Evolutionary conservation across 2,329 filamentous ascomycete genomes (phyloP).

Genomic region (Clonostachys rhizophaga): DNA sequence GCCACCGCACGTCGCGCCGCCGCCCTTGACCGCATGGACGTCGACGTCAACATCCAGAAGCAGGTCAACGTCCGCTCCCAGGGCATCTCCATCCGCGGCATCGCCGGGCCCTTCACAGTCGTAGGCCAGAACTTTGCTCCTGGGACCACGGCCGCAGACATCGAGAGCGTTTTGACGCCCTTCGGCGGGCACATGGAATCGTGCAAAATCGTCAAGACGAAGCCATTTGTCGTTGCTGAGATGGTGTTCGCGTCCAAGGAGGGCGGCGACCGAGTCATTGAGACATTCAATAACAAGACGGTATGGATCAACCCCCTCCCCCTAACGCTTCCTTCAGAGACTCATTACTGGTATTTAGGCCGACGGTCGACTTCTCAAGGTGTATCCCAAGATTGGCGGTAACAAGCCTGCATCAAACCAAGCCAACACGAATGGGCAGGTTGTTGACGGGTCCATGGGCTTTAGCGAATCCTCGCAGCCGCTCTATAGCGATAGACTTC

Average conservation of each 20-base stretch:
- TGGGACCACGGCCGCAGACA: conserved; percentile 77
- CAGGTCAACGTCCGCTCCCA: conserved; percentile 28
- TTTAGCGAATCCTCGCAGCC: conserved; percentile 45
- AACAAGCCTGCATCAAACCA: conserved; percentile 7
- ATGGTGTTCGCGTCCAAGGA: conserved; percentile 69
- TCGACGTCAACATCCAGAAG: conserved; percentile 17
- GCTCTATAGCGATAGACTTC: conserved; percentile 49
- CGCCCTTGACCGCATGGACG: conserved; percentile 35
- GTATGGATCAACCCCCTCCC: conserved; percentile 33
- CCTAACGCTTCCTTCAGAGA: background rate
- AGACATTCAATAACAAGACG: conserved; percentile 74
- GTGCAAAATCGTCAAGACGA: conserved; percentile 63
- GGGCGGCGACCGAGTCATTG: conserved; percentile 69
- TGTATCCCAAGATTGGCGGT: conserved; percentile 60
- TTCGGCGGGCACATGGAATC: conserved; percentile 64
- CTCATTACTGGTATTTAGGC: conserved; percentile 43
- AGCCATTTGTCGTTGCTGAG: conserved; percentile 72
- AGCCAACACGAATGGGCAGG: conserved; percentile 21
- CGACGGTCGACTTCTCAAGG: conserved; percentile 68
- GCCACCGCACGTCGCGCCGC: conserved; percentile 31
- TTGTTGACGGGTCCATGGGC: conserved; percentile 50
- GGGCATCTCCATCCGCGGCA: conserved; percentile 68
- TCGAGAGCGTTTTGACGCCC: conserved; percentile 75
- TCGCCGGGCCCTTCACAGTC: conserved; percentile 66
- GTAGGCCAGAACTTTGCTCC: conserved; percentile 79